Evolutionary conservation across 2,329 filamentous ascomycete species (phyloP), one percentile per base, ranked within the genome.

Genomic region (Diaporthe nobilis): DNA sequence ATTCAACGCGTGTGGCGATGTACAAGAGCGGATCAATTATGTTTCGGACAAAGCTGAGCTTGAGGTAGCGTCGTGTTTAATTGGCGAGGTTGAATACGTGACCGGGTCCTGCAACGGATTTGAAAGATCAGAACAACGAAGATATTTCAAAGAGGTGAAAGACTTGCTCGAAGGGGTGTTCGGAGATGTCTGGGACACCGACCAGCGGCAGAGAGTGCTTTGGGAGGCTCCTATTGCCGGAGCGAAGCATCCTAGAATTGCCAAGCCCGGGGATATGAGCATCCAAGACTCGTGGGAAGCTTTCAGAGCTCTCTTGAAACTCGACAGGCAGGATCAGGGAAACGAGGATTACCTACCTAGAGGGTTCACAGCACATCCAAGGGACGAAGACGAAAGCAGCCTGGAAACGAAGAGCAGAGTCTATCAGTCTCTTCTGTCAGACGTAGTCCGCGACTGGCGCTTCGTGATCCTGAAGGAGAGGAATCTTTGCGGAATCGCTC

Each of bases 141-240:
- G 0, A 15, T 61, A 61, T 15, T 25, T 61, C 12, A 17, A 4
- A 4, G 22, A 42, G 10, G 7, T 61, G 10, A 42, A 28, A 22
- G 1, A 25, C 0, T 28, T 17, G 5, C 37, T 42, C 2, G n/a
- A 42, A 25, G 34, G 25, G 22, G 34, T 25, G 5, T 61, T 61
- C 8, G 22, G 58, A 25, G 58, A 61, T 9, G 22, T 42, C 7
- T 61, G 58, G 58, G 58, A 61, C 2, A 17, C n/a, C 22, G 58
- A 28, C 22, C 20, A 61, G 58, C 42, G 25, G 1, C 4, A 17
- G 15, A 39, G 37, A 39, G 58, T 42, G 58, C 37, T 61, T 9
- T 61, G 58, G 58, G 58, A 61, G 22, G 58, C 34, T 42, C 58
- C 37, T 17, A 25, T 61, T 39, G 58, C 58, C 12, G 58, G 58